phyloP scores from a whole-genome alignment of 2,329 filamentous ascomycete species.

The Neonectria ditissima region DNA sequence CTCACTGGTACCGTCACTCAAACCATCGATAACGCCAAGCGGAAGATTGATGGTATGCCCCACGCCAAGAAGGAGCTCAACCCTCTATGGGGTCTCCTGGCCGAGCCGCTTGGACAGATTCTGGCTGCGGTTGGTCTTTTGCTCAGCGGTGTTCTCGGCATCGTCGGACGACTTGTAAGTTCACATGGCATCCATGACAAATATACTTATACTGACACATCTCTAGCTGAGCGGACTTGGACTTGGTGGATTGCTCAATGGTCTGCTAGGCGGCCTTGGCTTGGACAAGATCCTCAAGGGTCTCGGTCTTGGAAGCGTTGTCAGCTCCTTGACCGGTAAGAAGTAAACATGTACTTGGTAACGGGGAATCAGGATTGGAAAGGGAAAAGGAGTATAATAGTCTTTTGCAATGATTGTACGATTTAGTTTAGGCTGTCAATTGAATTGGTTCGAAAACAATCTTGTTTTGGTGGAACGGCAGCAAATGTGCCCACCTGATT shows the following conservation, averaged over 20 bases:
- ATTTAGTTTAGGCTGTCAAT: slow-evolving; percentile 11
- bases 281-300: slow-evolving; percentile 80
- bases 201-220: slow-evolving; percentile 35
- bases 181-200: background rate
- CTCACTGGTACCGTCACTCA: slow-evolving; percentile 83
- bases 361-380: background rate
- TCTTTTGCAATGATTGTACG: slow-evolving; percentile 17
- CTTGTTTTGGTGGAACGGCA: too few species aligned
- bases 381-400: background rate
- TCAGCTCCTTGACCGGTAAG: slow-evolving; percentile 58
- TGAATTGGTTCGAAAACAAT: background rate
- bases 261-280: slow-evolving; percentile 80
- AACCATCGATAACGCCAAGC: slow-evolving; percentile 89
- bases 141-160: slow-evolving; percentile 83
- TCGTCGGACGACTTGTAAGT: slow-evolving; percentile 79
- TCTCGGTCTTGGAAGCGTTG: slow-evolving; percentile 71
- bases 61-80: slow-evolving; percentile 96
- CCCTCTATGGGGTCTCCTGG: slow-evolving; percentile 85
- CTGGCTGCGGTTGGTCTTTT: slow-evolving; percentile 88
- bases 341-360: slow-evolving; percentile 45
- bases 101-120: slow-evolving; percentile 92
- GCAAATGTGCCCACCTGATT: background rate
- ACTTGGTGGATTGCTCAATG: slow-evolving; percentile 83
- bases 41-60: slow-evolving; percentile 90
- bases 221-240: slow-evolving; percentile 77